Evolutionary conservation across 768 basidiomycete genomes (phyloP).

Genomic region (Mycena alexandri): DNA sequence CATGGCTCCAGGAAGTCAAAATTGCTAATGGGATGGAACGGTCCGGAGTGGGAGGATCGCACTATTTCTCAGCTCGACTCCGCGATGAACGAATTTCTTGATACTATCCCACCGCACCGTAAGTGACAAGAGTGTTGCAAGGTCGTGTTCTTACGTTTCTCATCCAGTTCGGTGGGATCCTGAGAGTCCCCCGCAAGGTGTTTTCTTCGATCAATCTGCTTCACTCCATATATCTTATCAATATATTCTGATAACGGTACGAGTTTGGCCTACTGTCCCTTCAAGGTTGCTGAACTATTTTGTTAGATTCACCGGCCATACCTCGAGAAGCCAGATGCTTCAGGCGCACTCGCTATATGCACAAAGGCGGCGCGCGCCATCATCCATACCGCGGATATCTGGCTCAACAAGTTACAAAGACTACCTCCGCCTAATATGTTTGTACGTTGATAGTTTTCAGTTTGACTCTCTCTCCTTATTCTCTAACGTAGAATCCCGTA

Average conservation of each 20-base stretch:
- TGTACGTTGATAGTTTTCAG: slow-evolving; percentile 8
- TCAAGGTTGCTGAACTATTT: slow-evolving; percentile 43
- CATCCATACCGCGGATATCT: slow-evolving; percentile 55
- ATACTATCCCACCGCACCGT: slow-evolving; percentile 69
- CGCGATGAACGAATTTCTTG: slow-evolving; percentile 71
- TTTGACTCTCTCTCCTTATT: neutral
- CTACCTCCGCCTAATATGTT: slow-evolving; percentile 13
- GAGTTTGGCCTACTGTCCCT: slow-evolving; percentile 44
- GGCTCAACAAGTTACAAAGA: slow-evolving; percentile 18
- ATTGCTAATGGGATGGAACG: slow-evolving; percentile 52
- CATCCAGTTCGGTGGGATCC: slow-evolving; percentile 40
- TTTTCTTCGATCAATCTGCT: slow-evolving; percentile 55
- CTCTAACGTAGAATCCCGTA: neutral
- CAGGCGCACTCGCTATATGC: slow-evolving; percentile 60
- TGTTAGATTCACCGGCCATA: slow-evolving; percentile 60
- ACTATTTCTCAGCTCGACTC: slow-evolving; percentile 74
- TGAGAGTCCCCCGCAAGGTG: slow-evolving; percentile 36
- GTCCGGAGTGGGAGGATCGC: slow-evolving; percentile 67
- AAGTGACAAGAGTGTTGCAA: slow-evolving; percentile 17
- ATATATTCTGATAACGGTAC: slow-evolving; percentile 55
- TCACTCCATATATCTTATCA: slow-evolving; percentile 56
- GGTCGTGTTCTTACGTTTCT: neutral
- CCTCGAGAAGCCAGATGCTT: slow-evolving; percentile 49
- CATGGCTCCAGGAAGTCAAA: slow-evolving; percentile 57
- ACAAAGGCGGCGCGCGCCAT: slow-evolving; percentile 63